A percentile compares a stretch with the other conserved stretches of the same genome.
phyloP scores from a whole-genome alignment of 2,329 filamentous ascomycete species.

The Pseudogymnoascus sp. region DNA sequence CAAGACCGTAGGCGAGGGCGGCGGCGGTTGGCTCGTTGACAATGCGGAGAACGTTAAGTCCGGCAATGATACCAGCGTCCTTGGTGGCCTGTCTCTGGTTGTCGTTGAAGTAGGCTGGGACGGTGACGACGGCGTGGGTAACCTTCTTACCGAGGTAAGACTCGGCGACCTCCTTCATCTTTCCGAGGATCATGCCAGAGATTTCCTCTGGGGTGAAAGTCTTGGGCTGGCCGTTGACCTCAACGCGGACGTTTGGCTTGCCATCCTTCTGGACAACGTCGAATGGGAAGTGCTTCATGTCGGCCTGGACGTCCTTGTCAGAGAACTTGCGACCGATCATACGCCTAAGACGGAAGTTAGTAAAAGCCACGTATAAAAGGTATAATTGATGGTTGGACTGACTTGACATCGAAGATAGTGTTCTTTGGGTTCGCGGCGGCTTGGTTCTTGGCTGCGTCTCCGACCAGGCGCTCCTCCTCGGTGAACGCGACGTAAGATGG shows the following conservation, averaged over 20 bases:
- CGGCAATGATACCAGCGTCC: slow-evolving; percentile 85
- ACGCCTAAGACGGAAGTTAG: slow-evolving; percentile 48
- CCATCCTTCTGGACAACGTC: slow-evolving; percentile 82
- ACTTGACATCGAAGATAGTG: slow-evolving; percentile 80
- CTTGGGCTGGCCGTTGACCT: slow-evolving; percentile 56
- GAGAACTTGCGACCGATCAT: slow-evolving; percentile 76
- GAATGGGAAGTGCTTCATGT: slow-evolving; percentile 98
- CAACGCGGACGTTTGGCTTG: slow-evolving; percentile 77
- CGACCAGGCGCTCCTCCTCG: slow-evolving; percentile 91
- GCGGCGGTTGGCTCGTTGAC: slow-evolving; percentile 95
- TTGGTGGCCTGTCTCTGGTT: slow-evolving; percentile 95
- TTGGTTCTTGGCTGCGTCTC: slow-evolving; percentile 97
- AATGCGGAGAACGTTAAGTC: slow-evolving; percentile 89
- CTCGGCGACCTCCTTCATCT: slow-evolving; percentile 81
- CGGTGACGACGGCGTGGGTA: slow-evolving; percentile 83
- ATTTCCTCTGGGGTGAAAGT: slow-evolving; percentile 74
- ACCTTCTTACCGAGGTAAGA: slow-evolving; percentile 73
- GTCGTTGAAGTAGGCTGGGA: slow-evolving; percentile 97
- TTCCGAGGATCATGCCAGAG: slow-evolving; percentile 71
- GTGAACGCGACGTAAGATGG: slow-evolving; percentile 95
- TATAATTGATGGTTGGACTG: slow-evolving; percentile 33
- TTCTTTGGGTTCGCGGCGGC: slow-evolving; percentile 68
- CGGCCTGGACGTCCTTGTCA: slow-evolving; percentile 81
- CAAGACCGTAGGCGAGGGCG: slow-evolving; percentile 87
- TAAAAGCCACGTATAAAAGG: slow-evolving; percentile 11